Conservation (phyloP, 768 basidiomycete species). For the Tulasnella sp. region DNA sequence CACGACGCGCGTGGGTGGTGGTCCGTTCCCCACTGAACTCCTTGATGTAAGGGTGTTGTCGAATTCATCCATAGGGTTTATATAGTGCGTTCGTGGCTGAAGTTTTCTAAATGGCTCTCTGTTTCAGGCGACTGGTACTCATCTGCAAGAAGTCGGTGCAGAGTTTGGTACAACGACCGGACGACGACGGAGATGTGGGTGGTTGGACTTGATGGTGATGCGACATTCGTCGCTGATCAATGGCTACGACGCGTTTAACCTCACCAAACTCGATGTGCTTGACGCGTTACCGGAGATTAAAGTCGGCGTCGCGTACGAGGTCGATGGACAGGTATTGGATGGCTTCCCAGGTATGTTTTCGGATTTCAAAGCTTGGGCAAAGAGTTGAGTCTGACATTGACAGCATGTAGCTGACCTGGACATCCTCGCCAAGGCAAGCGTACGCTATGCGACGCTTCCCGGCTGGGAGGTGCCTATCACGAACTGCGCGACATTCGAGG, state of each 20-base stretch:
- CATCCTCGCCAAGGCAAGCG: constrained; percentile 62
- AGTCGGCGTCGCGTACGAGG: constrained; percentile 66
- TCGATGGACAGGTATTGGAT: constrained; percentile 63
- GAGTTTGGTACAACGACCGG: constrained; percentile 94
- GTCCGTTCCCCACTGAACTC: constrained; percentile 95
- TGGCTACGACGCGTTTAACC: constrained; percentile 85
- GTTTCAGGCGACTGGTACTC: constrained; percentile 60
- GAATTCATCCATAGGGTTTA: constrained; percentile 23
- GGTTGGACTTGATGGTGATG: constrained; percentile 95
- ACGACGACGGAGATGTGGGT: constrained; percentile 84
- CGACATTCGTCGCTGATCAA: constrained; percentile 89
- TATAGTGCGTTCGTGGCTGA: no score
- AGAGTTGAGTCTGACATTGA: neutral
- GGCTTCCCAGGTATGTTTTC: constrained; percentile 73
- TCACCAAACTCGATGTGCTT: constrained; percentile 93
- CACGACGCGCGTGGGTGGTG: constrained; percentile 96
- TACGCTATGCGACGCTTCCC: constrained; percentile 77
- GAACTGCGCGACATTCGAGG: constrained; percentile 48
- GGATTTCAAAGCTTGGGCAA: neutral
- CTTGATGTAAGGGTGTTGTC: no score
- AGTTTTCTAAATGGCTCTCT: neutral
- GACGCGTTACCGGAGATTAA: constrained; percentile 80
- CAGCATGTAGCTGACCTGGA: constrained; percentile 64
- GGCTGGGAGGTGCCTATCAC: constrained; percentile 84
- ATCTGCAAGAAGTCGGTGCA: constrained; percentile 85